Base-by-base conservation (phyloP, 495 filamentous ascomycete genomes). In the Hyaloscypha bicolor region DNA sequence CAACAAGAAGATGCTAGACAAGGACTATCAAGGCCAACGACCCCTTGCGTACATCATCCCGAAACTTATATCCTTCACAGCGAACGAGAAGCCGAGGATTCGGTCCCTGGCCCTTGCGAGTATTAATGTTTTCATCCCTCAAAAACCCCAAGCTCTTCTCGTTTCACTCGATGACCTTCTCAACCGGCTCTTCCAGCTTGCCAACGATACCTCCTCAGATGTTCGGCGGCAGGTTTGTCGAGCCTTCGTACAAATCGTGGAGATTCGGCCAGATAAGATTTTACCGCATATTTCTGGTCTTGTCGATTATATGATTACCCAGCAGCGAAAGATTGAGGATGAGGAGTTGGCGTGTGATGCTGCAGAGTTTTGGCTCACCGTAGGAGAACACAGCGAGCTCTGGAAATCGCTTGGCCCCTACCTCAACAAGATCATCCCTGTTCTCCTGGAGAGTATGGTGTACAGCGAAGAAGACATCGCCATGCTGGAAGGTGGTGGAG, bases 311-410 rank as follows among this genome's bases (percentile, higher is more conserved):
- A 97, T 97, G 78, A 83, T 97, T 66, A 79, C 87, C 31, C 94
- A 98, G 76, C 95, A 99, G 76, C 85, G 88, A 71, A 92, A 88
- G 65, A 79, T 79, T 51, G 91, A 95, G 35, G 94, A 97, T 70
- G 91, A 93, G 59, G 95, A 98, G 59, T 84, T 98, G 58, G 93
- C 94, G 52, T 87, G 95, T 42, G 95, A 98, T 76, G 95, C 95
- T 19, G 94, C 96, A 9, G 95, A 98, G 77, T 99, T 99, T 74
- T 99, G 94, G 93, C 86, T 99, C 58, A 91, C 91, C 59, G 88
- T 97, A 35, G 94, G 94, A 32, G 96, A 97, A 76, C 92, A 97
- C 74, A 83, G 89, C 42, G 84, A 87, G 58, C 77, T 99, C 58
- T 91, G 91, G 76, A 83, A 85, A 48, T 81, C 85, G 0, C 77